Evolutionary conservation across 2,329 filamentous ascomycete species (phyloP).

Genomic region (Pseudogymnoascus sp.): DNA sequence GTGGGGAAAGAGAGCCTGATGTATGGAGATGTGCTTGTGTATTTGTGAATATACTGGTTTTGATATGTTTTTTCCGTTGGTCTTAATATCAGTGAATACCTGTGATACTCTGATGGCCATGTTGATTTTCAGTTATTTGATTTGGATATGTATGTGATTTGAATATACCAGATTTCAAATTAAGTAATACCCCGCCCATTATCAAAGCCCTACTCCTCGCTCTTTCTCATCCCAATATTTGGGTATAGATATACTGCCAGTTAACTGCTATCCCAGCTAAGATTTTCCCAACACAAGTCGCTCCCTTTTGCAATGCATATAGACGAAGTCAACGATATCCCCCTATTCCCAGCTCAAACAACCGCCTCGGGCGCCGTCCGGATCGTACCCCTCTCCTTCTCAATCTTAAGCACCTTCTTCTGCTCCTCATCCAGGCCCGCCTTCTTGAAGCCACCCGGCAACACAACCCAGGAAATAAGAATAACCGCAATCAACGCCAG

Average conservation of each 20-base stretch:
- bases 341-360: not conserved
- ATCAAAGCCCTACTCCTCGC: not conserved
- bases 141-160: not conserved
- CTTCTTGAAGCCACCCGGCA: constrained; percentile 25
- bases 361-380: not conserved
- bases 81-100: too few relatives aligned
- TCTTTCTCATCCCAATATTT: not conserved
- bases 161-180: not conserved
- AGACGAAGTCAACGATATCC: not conserved
- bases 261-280: not conserved
- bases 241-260: not conserved
- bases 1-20: not conserved
- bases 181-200: not conserved
- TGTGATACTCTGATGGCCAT: not conserved
- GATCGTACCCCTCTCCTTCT: not conserved
- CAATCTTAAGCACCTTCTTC: not conserved
- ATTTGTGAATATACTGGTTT: not conserved
- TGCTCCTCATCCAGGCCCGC: constrained; percentile 10
- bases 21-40: not conserved
- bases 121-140: not conserved
- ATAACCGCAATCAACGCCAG: constrained; percentile 42
- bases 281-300: not conserved
- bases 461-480: constrained; percentile 39
- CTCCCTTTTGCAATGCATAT: not conserved
- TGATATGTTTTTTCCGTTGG: not conserved